Evolutionary conservation across 2,329 filamentous ascomycete species (phyloP).

Genomic region (Annulohypoxylon truncatum): DNA sequence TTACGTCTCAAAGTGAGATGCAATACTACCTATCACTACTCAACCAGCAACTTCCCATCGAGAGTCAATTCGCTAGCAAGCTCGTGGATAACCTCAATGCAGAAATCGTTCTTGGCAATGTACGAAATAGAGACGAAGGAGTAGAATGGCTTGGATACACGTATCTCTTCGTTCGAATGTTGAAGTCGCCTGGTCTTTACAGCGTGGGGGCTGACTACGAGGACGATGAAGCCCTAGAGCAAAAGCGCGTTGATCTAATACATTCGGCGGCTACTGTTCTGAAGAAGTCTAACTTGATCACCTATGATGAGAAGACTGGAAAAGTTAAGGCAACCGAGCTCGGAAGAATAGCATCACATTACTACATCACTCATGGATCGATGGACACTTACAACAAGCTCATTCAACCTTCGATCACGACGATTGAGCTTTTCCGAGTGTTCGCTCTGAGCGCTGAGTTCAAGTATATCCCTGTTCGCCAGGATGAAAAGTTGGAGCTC

Average conservation of each 20-base stretch:
- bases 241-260: conserved; percentile 96
- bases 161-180: conserved; percentile 97
- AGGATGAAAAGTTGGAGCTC: conserved; percentile 96
- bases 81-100: conserved; percentile 96
- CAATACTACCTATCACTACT: conserved; percentile 97
- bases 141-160: conserved; percentile 99
- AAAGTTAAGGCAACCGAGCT: conserved; percentile 91
- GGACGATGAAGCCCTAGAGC: conserved; percentile 89
- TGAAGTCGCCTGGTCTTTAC: conserved; percentile 93
- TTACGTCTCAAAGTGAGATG: conserved; percentile 93
- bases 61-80: conserved; percentile 93
- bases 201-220: conserved; percentile 97
- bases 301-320: conserved; percentile 95
- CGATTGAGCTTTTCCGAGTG: conserved; percentile 95
- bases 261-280: conserved; percentile 91
- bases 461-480: conserved; percentile 97
- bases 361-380: conserved; percentile 96
- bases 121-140: conserved; percentile 90
- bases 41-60: conserved; percentile 97
- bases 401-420: conserved; percentile 90
- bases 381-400: conserved; percentile 98
- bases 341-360: conserved; percentile 95
- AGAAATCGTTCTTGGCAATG: conserved; percentile 93
- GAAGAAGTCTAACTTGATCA: conserved; percentile 88
- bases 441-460: conserved; percentile 98